phyloP scores from a whole-genome alignment of 768 basidiomycete genomes.

The Harrya chromipes region DNA sequence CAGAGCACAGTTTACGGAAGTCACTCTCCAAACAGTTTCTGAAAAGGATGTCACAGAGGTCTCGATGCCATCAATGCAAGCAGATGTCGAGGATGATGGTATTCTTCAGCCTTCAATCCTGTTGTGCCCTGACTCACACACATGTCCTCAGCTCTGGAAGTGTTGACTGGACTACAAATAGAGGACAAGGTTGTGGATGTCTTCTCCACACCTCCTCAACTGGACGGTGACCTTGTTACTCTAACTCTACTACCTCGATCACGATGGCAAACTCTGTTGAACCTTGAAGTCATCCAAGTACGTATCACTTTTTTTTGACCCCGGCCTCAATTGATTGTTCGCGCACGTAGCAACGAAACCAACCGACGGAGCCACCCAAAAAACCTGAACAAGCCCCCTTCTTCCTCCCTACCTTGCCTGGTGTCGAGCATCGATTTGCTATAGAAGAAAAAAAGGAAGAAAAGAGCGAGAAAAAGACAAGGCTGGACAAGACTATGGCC shows the following conservation, averaged over 20 bases:
- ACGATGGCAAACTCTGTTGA: slow-evolving; percentile 95
- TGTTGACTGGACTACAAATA: slow-evolving; percentile 59
- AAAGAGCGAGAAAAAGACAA: slow-evolving; percentile 41
- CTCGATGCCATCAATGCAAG: slow-evolving; percentile 81
- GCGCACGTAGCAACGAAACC: slow-evolving; percentile 76
- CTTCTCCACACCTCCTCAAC: slow-evolving; percentile 83
- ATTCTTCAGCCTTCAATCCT: slow-evolving; percentile 10
- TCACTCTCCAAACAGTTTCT: slow-evolving; percentile 74
- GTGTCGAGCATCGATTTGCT: slow-evolving; percentile 81
- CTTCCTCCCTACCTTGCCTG: slow-evolving; percentile 91
- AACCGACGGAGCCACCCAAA: slow-evolving; percentile 94
- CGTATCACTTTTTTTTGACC: slow-evolving; percentile 15
- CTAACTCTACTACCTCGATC: slow-evolving; percentile 88
- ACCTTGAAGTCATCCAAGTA: slow-evolving; percentile 91
- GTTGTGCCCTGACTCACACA: slow-evolving; percentile 5
- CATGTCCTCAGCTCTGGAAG: slow-evolving; percentile 56
- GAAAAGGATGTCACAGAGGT: slow-evolving; percentile 73
- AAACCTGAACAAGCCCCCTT: slow-evolving; percentile 95
- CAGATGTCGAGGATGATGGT: slow-evolving; percentile 79
- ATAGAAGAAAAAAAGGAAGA: slow-evolving; percentile 41
- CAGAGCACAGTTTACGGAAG: slow-evolving; percentile 87
- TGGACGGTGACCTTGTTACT: slow-evolving; percentile 90
- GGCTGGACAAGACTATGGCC: slow-evolving; percentile 50
- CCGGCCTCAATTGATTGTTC: background rate
- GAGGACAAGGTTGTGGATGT: slow-evolving; percentile 62